A percentile compares a stretch with the other conserved stretches of the same genome.
phyloP scores from a whole-genome alignment of 164 flowering plant species.

The Litsea cubeba region DNA sequence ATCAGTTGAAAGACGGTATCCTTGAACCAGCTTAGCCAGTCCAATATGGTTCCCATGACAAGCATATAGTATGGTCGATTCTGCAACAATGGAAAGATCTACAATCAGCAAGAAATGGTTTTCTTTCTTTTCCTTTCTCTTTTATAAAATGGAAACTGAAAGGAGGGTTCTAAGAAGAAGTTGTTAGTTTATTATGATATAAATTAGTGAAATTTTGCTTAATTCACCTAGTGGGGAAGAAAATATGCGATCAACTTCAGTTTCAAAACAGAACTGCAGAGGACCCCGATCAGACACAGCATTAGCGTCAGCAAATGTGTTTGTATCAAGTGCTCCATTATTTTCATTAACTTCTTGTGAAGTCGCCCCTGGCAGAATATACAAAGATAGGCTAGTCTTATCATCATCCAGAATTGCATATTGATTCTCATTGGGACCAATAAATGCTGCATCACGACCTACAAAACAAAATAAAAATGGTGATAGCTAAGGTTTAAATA shows the following conservation, averaged over 20 bases:
- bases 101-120: slow-evolving; percentile 19
- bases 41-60: slow-evolving; percentile 82
- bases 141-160: too few species aligned
- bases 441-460: slow-evolving; percentile 96
- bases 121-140: too few species aligned
- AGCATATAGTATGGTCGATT: slow-evolving; percentile 89
- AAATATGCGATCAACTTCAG: slow-evolving; percentile 92
- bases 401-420: slow-evolving; percentile 91
- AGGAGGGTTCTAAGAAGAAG: too few species aligned
- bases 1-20: slow-evolving; percentile 59
- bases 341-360: slow-evolving; percentile 43
- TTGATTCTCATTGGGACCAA: slow-evolving; percentile 84
- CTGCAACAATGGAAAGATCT: slow-evolving; percentile 37
- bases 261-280: slow-evolving; percentile 69
- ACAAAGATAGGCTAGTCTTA: slow-evolving; percentile 66
- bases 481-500: too few species aligned
- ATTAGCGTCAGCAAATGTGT: slow-evolving; percentile 41
- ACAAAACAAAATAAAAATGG: slow-evolving; percentile 8
- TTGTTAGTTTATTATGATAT: neutral
- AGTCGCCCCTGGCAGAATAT: slow-evolving; percentile 60
- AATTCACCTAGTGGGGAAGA: slow-evolving; percentile 81
- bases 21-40: slow-evolving; percentile 78
- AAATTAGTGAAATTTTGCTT: neutral
- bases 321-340: slow-evolving; percentile 37
- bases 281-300: slow-evolving; percentile 61